Base-by-base conservation (phyloP, 306 rosid species). In the Pterocarpus macrocarpus region DNA sequence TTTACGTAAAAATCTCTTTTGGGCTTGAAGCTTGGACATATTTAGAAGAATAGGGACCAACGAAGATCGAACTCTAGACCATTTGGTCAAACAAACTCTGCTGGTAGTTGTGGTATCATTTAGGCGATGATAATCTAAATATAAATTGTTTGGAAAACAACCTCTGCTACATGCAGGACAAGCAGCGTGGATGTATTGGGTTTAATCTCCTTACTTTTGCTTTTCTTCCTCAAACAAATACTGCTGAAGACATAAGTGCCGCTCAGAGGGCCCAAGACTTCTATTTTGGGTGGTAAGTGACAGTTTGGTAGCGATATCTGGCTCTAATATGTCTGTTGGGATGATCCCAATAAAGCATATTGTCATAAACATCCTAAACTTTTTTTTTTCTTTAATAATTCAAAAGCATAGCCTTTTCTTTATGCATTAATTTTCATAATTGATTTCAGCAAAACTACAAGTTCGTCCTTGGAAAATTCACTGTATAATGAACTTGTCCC, bases 141-240 rank as follows among this genome's bases (percentile, higher is more conserved):
- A 58, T 67, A 13, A 15, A 28, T 28, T 72, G 8, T 17, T 12
- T 2, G 1, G 10, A 11, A 53, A 16, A 61, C 14, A 56, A 71
- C 16, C 49, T 38, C 1, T 57, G 68, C 13, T 59, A 36, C 15
- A 30, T 86, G 81, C 90, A 90, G 94, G 63, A 47, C 53, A 84
- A 69, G 85, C 92, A 92, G 61, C 86, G 73, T 2, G 97, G 97
- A 9, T 80, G 66, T 75, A 62, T 92, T 39, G 97, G 97, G 72
- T 49, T 90, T 55, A 87, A 82, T 81, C 22, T 92, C 9, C 75
- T 73, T 69, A 0, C 80, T 4, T 62, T 8, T 69, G 65, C 85
- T 77, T 13, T 72, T 58, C 3, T 82, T 83, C 97, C 94, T 45
- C 64, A 17, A n/a, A 77, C 86, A 64, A 83, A 83, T 73, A 77